Conservation (phyloP, 306 rosid genomes). For the Morella rubra region DNA sequence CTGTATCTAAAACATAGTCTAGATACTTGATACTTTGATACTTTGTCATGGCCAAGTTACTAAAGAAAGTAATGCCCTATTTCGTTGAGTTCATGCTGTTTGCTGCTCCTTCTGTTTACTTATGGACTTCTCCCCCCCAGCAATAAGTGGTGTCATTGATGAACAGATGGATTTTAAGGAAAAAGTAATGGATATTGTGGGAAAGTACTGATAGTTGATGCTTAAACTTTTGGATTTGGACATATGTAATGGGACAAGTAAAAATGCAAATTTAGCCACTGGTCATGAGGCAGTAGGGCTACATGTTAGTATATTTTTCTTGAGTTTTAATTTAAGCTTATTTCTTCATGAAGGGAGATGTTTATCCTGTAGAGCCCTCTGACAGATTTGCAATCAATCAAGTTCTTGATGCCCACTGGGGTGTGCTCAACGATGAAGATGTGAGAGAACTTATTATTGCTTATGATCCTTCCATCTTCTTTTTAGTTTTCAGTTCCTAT, state of each 20-base stretch:
- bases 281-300: neutral
- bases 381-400: slow-evolving; percentile 55
- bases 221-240: neutral
- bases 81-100: neutral
- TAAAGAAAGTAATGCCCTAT: neutral
- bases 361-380: slow-evolving; percentile 78
- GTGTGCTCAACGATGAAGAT: slow-evolving; percentile 73
- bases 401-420: slow-evolving; percentile 94
- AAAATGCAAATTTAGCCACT: neutral
- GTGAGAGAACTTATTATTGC: slow-evolving; percentile 44
- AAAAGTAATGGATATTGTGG: neutral
- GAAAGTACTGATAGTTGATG: neutral
- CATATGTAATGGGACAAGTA: neutral
- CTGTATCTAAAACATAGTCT: neutral
- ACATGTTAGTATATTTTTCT: neutral
- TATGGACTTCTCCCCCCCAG: neutral
- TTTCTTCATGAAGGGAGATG: slow-evolving; percentile 67
- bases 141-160: neutral
- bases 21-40: neutral
- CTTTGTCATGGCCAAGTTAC: neutral
- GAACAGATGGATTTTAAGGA: neutral
- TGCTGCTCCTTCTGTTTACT: neutral
- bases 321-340: neutral
- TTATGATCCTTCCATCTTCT: slow-evolving; percentile 15
- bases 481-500: neutral